A percentile compares a stretch with the other conserved stretches of the same genome.
Evolutionary conservation across 208 protist genomes (phyloP).

Genomic region (Crithidia mellificae): DNA sequence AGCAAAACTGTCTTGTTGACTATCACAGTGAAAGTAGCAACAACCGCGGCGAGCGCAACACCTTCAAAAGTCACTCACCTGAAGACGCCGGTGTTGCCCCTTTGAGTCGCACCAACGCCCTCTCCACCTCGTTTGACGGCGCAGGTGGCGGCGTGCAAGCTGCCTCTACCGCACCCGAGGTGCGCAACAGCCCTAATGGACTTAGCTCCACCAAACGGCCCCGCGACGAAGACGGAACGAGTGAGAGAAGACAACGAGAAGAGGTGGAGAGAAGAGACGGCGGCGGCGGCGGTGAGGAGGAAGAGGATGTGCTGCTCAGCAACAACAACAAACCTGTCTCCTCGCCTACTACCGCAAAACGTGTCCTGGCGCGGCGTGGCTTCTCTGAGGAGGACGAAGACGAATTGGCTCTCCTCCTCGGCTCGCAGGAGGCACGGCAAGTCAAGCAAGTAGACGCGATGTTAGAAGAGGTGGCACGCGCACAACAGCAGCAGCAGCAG

Average conservation of each 20-base stretch:
- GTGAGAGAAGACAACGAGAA: neutral
- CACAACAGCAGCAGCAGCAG: constrained; percentile 10
- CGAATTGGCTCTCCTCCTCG: constrained; percentile 77
- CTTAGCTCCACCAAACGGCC: constrained; percentile 6
- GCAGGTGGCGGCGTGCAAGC: too few relatives aligned
- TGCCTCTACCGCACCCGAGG: too few relatives aligned
- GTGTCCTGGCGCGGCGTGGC: constrained; percentile 15
- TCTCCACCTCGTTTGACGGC: neutral
- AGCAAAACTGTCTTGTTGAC: too few relatives aligned
- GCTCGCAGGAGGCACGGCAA: constrained; percentile 48
- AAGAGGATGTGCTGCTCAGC: neutral
- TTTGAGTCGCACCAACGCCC: too few relatives aligned
- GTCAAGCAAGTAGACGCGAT: constrained; percentile 37
- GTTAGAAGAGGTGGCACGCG: constrained; percentile 16
- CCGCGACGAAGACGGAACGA: constrained; percentile 2
- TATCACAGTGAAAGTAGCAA: too few relatives aligned
- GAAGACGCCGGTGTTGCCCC: too few relatives aligned
- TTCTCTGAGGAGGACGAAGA: constrained; percentile 59
- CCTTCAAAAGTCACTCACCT: too few relatives aligned
- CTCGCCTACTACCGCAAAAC: constrained; percentile 4
- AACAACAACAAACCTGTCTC: neutral
- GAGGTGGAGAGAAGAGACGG: neutral
- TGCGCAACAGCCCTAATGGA: too few relatives aligned
- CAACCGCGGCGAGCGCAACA: too few relatives aligned
- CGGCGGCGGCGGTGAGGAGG: constrained; percentile 4